Conservation (phyloP, 2,329 filamentous ascomycete species). For the Colletotrichum horii region DNA sequence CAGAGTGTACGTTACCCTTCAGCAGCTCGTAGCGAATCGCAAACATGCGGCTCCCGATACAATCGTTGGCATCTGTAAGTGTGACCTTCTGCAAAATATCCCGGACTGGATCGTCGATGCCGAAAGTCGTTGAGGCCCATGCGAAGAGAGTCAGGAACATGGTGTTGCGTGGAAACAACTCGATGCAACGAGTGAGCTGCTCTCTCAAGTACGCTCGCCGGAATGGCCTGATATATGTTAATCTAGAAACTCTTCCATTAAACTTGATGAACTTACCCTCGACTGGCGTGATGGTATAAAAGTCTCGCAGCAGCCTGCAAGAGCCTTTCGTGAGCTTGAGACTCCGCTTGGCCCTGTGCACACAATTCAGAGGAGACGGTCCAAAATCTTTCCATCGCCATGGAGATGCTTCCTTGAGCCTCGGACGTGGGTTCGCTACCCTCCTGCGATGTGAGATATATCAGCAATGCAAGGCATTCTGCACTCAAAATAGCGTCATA, state of each 20-base stretch:
- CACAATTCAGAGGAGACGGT: slow-evolving; percentile 48
- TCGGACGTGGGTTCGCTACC: slow-evolving; percentile 48
- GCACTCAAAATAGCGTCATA: slow-evolving; percentile 59
- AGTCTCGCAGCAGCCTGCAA: slow-evolving; percentile 73
- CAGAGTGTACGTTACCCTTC: slow-evolving; percentile 53
- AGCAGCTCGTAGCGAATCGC: slow-evolving; percentile 56
- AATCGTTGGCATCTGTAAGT: slow-evolving; percentile 43
- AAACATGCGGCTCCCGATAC: slow-evolving; percentile 50
- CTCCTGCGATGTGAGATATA: slow-evolving; percentile 62
- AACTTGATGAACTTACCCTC: slow-evolving; percentile 47
- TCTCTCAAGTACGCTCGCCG: slow-evolving; percentile 70
- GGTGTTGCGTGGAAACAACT: slow-evolving; percentile 75
- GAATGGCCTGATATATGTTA: slow-evolving; percentile 57
- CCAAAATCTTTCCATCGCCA: slow-evolving; percentile 49
- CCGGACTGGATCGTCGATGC: slow-evolving; percentile 79
- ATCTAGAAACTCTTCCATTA: neutral
- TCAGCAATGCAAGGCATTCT: slow-evolving; percentile 68
- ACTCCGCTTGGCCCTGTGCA: slow-evolving; percentile 35
- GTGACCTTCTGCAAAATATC: slow-evolving; percentile 63
- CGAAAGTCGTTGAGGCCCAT: slow-evolving; percentile 75
- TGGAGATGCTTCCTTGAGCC: slow-evolving; percentile 60
- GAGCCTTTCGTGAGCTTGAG: slow-evolving; percentile 62
- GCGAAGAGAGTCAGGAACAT: slow-evolving; percentile 75
- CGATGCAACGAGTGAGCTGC: slow-evolving; percentile 65
- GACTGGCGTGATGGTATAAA: slow-evolving; percentile 68